These are phyloP conservation scores for Coemansia pectinata DNA, from an alignment of 192 early-diverging fungal species.

Conservation along the genomic window DNA sequence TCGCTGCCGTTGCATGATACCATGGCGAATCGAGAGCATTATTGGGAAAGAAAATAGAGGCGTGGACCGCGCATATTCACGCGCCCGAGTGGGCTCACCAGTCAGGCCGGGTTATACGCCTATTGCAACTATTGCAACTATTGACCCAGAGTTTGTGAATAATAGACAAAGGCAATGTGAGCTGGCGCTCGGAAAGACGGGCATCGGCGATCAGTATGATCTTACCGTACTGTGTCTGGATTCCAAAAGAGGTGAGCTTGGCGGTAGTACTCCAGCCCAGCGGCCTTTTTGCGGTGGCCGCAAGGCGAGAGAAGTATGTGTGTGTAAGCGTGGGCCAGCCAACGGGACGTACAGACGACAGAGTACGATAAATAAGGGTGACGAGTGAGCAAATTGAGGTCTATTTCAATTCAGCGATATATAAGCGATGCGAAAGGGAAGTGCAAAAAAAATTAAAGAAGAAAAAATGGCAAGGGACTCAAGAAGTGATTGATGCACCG, in stretches of 20 bases:
- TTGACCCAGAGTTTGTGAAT: neutral
- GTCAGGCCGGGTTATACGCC: neutral
- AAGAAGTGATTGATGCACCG: neutral
- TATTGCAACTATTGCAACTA: neutral
- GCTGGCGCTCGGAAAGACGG: neutral
- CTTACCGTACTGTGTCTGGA: conserved; percentile 5
- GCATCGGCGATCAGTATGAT: neutral
- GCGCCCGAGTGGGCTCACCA: neutral
- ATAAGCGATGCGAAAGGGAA: neutral
- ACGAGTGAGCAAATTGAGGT: neutral
- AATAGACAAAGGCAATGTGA: neutral
- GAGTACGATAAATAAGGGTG: neutral
- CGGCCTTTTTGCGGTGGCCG: neutral
- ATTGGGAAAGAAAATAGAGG: neutral
- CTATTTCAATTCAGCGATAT: conserved; percentile 2
- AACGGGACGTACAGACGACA: neutral
- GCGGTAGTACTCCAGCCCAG: neutral
- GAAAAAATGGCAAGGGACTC: neutral
- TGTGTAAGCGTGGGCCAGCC: conserved; percentile 1
- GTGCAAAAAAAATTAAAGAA: neutral
- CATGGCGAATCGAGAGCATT: neutral
- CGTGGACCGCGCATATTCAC: neutral
- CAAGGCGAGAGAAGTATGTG: neutral
- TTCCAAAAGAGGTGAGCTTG: neutral
- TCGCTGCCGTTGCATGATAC: neutral